Base-by-base conservation (phyloP, 129 eudicot genomes). In the Scalesia atractyloides region DNA sequence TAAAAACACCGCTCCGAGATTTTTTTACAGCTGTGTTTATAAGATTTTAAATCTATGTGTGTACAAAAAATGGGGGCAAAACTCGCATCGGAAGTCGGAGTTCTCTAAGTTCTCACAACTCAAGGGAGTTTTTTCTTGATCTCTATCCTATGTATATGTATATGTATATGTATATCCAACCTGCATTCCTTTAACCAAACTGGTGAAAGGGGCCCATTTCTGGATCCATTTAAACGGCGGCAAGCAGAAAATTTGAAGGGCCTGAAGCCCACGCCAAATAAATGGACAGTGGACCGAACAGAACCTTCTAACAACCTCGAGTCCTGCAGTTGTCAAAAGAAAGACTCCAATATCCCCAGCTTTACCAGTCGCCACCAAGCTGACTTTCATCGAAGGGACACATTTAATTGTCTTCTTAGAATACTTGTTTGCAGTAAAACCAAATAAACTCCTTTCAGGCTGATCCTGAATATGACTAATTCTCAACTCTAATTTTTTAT, bases 191-290 rank as follows among this genome's bases (percentile, higher is more conserved):
- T 73, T 84, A 36, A 72, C 80, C 43, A 89, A 66, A 26, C 77
- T 78, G 79, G 76, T 79, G 51, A 82, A 82, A 33, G 87, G 84
- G 63, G 73, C 76, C 92, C 92, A 89, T 72, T 75, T 89, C 44
- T 84, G 85, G 78, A 89, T 73, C 96, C 92, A 89, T 56, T 75
- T 86, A 71, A 84, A 80, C 10, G 96, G 92, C 3, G 85, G 92
- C 54, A 58, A 82, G 62, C 85, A 82, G 66, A 86, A 70, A 75
- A 79, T 14, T 70, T 86, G 92, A 72, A 87, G 75, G 3, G 85
- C 86, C 83, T 89, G 96, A 80, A 89, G 79, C 68, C 88, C 89
- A 22, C 72, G 85, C 96, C 96, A 89, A 34, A 86, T 46, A 68
- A 84, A 64, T 8, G 92, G 90, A 67, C 88, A 89, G 44, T 76